These are phyloP conservation scores for Pinus taeda DNA, from an alignment of 75 land plant genomes.

Conservation along the genomic window DNA sequence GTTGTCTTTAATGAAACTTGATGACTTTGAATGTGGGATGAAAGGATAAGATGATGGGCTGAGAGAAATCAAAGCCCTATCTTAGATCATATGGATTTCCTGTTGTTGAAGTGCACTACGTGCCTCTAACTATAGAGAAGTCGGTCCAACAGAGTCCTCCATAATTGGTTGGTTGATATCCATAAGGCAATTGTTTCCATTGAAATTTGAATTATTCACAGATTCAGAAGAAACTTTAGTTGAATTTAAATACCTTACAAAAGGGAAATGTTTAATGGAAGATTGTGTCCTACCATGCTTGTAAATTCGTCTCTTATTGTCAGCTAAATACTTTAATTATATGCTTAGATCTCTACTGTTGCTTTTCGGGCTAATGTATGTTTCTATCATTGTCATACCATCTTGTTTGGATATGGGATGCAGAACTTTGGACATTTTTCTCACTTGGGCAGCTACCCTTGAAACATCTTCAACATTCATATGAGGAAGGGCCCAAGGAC, in stretches of 20 bases:
- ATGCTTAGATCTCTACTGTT: conserved; percentile 25
- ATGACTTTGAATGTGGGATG: no score
- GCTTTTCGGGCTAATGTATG: conserved; percentile 63
- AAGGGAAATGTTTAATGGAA: background rate
- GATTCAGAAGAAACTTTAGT: conserved; percentile 4
- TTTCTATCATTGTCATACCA: background rate
- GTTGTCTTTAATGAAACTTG: no score
- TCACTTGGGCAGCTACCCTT: conserved; percentile 68
- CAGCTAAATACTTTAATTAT: conserved; percentile 30
- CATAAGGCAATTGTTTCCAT: background rate
- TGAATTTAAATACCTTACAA: background rate
- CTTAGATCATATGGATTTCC: no score
- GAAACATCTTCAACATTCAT: no score
- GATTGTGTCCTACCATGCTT: conserved; percentile 31
- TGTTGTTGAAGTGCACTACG: conserved; percentile 41
- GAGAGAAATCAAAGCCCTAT: no score
- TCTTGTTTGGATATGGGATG: conserved; percentile 51
- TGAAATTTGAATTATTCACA: background rate
- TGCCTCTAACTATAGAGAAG: conserved; percentile 70
- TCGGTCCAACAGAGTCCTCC: conserved; percentile 30
- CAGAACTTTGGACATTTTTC: conserved; percentile 77
- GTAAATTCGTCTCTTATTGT: conserved; percentile 23
- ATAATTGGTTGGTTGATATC: conserved; percentile 3
- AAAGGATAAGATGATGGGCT: no score
- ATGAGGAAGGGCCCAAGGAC: no score